Evolutionary conservation across 352 stramenopile genomes (phyloP).

Genomic region (Pythium vanterpoolii): DNA sequence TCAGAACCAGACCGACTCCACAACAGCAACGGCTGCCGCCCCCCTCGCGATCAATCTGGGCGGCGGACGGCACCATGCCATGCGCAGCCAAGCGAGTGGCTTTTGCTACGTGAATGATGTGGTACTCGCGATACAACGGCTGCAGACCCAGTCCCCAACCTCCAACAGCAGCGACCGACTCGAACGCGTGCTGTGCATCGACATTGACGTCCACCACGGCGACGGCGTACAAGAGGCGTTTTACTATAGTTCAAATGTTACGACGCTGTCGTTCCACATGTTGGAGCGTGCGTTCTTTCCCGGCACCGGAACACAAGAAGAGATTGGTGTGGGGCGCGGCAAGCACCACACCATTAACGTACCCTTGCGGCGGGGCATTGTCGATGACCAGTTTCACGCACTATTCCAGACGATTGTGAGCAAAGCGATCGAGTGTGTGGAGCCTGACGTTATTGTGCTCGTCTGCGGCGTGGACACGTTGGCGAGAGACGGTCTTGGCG

Average conservation of each 20-base stretch:
- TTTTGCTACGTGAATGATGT: slow-evolving; percentile 80
- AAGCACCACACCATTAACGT: slow-evolving; percentile 62
- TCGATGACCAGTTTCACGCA: slow-evolving; percentile 43
- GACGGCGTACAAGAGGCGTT: slow-evolving; percentile 59
- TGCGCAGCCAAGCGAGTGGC: slow-evolving; percentile 46
- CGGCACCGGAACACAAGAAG: slow-evolving; percentile 29
- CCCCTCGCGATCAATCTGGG: slow-evolving; percentile 46
- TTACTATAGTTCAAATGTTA: slow-evolving; percentile 45
- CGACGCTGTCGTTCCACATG: slow-evolving; percentile 55
- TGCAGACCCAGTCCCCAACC: slow-evolving; percentile 16
- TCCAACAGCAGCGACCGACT: not conserved
- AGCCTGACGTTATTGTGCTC: slow-evolving; percentile 51
- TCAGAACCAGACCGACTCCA: not conserved
- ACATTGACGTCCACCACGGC: slow-evolving; percentile 66
- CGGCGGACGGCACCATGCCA: slow-evolving; percentile 64
- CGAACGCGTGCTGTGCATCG: slow-evolving; percentile 40
- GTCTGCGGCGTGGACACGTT: slow-evolving; percentile 72
- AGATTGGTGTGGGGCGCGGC: slow-evolving; percentile 29
- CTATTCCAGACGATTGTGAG: slow-evolving; percentile 42
- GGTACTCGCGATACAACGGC: slow-evolving; percentile 41
- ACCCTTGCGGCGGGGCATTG: slow-evolving; percentile 49
- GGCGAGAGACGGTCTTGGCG: slow-evolving; percentile 35
- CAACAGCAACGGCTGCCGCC: not conserved
- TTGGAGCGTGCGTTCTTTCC: slow-evolving; percentile 48
- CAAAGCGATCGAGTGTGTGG: slow-evolving; percentile 35